Evolutionary conservation across 148 eudicot genomes (phyloP), one percentile per base, ranked within the genome.

Genomic region (Diospyros lotus): DNA sequence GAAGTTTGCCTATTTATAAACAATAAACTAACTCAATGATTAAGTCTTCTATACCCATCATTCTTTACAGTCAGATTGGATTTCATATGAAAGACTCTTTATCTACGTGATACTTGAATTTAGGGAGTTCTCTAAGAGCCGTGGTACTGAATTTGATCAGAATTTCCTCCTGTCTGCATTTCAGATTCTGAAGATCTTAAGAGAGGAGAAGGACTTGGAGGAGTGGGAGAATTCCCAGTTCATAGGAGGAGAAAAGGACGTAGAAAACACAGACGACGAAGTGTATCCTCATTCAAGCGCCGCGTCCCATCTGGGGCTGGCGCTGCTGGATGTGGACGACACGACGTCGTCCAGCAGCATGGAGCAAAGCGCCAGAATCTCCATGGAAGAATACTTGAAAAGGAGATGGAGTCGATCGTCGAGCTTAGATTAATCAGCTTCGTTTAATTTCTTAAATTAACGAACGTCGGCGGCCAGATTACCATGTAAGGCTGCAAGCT

Each of bases 111-210:
- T 28, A 28, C 28, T 28, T 28, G 28, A 28, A 28, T 28, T 28
- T 28, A 28, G 28, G 28, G 28, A 28, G 28, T 28, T 28, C 28
- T 28, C 28, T 28, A 28, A 28, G 28, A 28, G 28, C 28, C 14
- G 18, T 52, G 17, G 6, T 40, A 4, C 52, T n/a, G 44, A 51
- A 53, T 17, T 17, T 40, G 15, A 52, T 28, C 28, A 28, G 12
- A 69, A 9, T 51, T 66, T 69, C 10, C 72, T 69, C 4, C n/a
- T 51, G 5, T 38, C 15, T 6, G 15, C 2, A 46, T 42, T 68
- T 46, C 82, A 92, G 98, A 76, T 96, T 41, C 77, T 96, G 39
- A 82, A 79, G 71, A 84, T 96, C 43, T 73, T 96, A 13, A 81
- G 69, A 76, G 95, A 97, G 42, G 89, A 88, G 82, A 84, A 86